These are phyloP conservation scores for Meredithiella fracta DNA, from an alignment of 2,329 filamentous ascomycete genomes.

Conservation along the genomic window DNA sequence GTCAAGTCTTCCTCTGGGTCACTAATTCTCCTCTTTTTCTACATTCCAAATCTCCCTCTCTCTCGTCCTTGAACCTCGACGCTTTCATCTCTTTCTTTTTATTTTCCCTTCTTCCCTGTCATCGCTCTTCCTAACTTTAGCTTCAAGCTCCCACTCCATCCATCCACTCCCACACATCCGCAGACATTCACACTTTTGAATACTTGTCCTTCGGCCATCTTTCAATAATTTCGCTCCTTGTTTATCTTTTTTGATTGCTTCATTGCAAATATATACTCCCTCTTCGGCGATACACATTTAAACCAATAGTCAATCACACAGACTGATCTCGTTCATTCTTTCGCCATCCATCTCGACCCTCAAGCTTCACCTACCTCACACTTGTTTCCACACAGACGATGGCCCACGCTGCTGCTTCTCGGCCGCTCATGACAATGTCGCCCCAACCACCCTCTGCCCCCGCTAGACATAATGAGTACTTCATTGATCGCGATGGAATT, in stretches of 20 bases:
- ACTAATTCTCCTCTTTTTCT: conserved; percentile 4
- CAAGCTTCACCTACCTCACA: neutral
- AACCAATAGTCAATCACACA: neutral
- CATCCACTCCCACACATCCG: neutral
- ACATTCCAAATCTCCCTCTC: neutral
- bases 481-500: conserved; percentile 12
- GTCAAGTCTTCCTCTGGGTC: neutral
- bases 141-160: neutral
- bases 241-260: neutral
- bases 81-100: neutral
- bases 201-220: neutral
- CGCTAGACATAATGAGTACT: conserved; percentile 13
- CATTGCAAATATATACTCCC: neutral
- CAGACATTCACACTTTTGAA: neutral
- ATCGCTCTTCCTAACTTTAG: neutral
- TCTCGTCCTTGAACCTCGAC: neutral
- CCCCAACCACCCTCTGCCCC: conserved; percentile 5
- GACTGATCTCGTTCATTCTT: neutral
- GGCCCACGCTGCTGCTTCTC: conserved; percentile 9
- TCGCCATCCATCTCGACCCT: neutral
- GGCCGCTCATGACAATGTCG: conserved; percentile 6
- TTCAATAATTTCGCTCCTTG: neutral
- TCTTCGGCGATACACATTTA: neutral
- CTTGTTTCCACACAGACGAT: neutral
- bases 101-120: neutral